A percentile compares a stretch with the other conserved stretches of the same genome.
These are phyloP conservation scores for Talaromyces wortmannii DNA, from an alignment of 495 filamentous ascomycete species.

Conservation along the genomic window DNA sequence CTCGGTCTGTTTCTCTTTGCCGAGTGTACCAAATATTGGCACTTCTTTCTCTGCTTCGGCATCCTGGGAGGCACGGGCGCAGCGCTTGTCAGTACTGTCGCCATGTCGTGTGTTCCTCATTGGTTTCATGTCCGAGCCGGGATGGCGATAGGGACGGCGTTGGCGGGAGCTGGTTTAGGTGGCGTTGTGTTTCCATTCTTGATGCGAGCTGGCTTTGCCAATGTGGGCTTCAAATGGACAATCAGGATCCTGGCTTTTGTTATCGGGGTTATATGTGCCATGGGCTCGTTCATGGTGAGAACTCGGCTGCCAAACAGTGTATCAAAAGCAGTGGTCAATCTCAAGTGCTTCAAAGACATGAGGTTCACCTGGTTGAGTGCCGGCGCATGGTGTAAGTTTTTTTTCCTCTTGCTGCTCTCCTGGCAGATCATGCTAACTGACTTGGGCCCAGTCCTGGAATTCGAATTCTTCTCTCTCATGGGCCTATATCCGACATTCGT, in stretches of 20 bases:
- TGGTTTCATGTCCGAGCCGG: constrained; percentile 32
- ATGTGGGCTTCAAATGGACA: constrained; percentile 53
- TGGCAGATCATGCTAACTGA: constrained; percentile 31
- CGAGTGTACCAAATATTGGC: constrained; percentile 51
- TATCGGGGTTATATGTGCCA: constrained; percentile 40
- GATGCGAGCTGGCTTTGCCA: constrained; percentile 41
- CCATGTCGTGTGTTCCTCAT: constrained; percentile 28
- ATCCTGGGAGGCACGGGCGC: constrained; percentile 50
- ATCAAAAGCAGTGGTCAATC: constrained; percentile 38
- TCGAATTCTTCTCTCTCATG: constrained; percentile 43
- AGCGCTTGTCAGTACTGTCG: constrained; percentile 51
- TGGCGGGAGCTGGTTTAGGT: constrained; percentile 36
- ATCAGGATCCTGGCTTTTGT: constrained; percentile 55
- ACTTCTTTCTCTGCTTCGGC: constrained; percentile 58
- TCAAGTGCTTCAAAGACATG: constrained; percentile 48
- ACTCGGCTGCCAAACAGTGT: constrained; percentile 21
- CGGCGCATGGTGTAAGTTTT: constrained; percentile 27
- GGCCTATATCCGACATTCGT: constrained; percentile 46
- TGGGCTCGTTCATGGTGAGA: constrained; percentile 32
- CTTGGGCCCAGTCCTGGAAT: constrained; percentile 33
- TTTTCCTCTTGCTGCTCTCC: constrained; percentile 28
- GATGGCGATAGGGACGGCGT: constrained; percentile 29
- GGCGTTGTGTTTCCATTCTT: constrained; percentile 58
- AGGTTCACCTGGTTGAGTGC: constrained; percentile 30
- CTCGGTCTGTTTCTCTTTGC: constrained; percentile 48